These are phyloP conservation scores for Trametes cingulata DNA, from an alignment of 768 basidiomycete genomes.

Conservation along the genomic window DNA sequence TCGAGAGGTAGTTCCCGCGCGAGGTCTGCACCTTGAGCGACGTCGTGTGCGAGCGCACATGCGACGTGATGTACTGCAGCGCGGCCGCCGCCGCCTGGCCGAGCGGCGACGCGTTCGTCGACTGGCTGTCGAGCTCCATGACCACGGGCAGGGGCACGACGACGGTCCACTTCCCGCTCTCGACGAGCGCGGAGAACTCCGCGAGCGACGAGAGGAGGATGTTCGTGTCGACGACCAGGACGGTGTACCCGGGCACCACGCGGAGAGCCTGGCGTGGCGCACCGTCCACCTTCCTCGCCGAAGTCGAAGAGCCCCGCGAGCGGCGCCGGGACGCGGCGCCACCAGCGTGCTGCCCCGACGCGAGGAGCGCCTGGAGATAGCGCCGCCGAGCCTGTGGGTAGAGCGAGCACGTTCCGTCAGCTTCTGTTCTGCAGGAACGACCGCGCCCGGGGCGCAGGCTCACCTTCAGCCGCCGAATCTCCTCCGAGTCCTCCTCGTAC, in stretches of 20 bases:
- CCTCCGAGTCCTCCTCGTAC: slow-evolving; percentile 67
- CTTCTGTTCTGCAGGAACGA: slow-evolving; percentile 14
- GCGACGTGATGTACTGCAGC: slow-evolving; percentile 70
- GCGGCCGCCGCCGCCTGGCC: slow-evolving; percentile 76
- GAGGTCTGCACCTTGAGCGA: slow-evolving; percentile 95
- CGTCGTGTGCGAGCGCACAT: slow-evolving; percentile 69
- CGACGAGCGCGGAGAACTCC: slow-evolving; percentile 72
- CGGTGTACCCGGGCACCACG: slow-evolving; percentile 82
- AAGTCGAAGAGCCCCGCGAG: slow-evolving; percentile 33
- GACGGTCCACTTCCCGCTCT: slow-evolving; percentile 82
- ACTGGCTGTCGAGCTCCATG: slow-evolving; percentile 96
- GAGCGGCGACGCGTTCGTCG: slow-evolving; percentile 60
- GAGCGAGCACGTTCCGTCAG: slow-evolving; percentile 11
- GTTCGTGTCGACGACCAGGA: slow-evolving; percentile 94
- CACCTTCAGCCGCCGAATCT: slow-evolving; percentile 83
- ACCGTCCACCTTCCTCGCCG: slow-evolving; percentile 31
- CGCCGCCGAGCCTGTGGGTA: slow-evolving; percentile 64
- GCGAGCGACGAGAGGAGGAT: slow-evolving; percentile 84
- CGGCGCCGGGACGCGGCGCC: slow-evolving; percentile 29
- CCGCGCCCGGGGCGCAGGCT: slow-evolving; percentile 18
- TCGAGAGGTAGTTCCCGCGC: slow-evolving; percentile 89
- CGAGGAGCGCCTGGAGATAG: slow-evolving; percentile 70
- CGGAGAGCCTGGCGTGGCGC: slow-evolving; percentile 43
- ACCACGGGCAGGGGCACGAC: slow-evolving; percentile 92
- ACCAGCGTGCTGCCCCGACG: slow-evolving; percentile 40